Base-by-base conservation (phyloP, 257 asterid genomes). In the Leonotis leonurus region DNA sequence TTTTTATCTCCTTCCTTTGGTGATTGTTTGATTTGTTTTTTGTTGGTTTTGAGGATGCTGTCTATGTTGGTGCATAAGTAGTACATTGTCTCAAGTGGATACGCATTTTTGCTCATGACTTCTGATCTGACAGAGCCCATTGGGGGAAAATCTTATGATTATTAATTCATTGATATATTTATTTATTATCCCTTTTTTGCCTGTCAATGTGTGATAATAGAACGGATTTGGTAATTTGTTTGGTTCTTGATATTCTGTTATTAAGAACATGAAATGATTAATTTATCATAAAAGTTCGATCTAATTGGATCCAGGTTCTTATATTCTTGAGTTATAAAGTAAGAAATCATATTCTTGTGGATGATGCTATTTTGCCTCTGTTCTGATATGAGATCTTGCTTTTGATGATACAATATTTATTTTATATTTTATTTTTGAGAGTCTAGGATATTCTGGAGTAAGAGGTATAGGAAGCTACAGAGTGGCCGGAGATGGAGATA, bases 361-460 rank as follows among this genome's bases (percentile, higher is more conserved):
- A 5, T 37, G 27, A 22, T 51, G 4, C 14, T 33, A 22, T 32
- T 65, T 13, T 29, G 14, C 30, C 24, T 32, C 32, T 17, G 8
- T n/a, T n/a, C n/a, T n/a, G 36, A 22, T 8, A 9, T 10, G 52
- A 37, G 51, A 20, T 17, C 8, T 11, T 65, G 35, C 8, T 29
- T n/a, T n/a, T 69, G 52, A 53, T 73, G 46, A 54, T 37, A 32
- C 14, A 60, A 29, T 60, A 45, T 30, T 3, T 32, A 3, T 0
- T 32, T 62, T 50, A n/a, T n/a, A n/a, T n/a, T n/a, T n/a, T n/a
- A n/a, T 16, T 49, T 61, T 36, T 26, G 68, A n/a, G 63, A 46
- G 60, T 76, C 54, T 82, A 85, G 95, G 87, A 43, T 83, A 75
- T 75, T 73, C 72, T 16, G 55, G 49, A 13, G 56, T 64, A 16